These are phyloP conservation scores for Veloporphyrellus conicus DNA, from an alignment of 1,284 basidiomycete species.

Conservation along the genomic window DNA sequence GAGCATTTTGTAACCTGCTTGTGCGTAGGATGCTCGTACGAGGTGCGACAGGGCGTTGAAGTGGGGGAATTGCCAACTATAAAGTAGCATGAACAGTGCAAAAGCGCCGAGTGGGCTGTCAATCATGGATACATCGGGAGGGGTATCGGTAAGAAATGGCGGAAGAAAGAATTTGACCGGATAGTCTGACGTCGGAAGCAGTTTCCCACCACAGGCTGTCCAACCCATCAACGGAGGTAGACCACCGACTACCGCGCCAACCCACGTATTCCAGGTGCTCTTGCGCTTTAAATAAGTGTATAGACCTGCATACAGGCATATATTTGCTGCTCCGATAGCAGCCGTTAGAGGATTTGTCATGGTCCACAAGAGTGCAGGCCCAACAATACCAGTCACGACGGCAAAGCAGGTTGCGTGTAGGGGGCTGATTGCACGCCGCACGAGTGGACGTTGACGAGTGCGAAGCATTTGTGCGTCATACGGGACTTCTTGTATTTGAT, in stretches of 20 bases:
- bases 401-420: slow-evolving; percentile 85
- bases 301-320: slow-evolving; percentile 84
- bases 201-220: slow-evolving; percentile 85
- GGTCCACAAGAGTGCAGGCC: slow-evolving; percentile 75
- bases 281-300: slow-evolving; percentile 96
- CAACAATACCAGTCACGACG: slow-evolving; percentile 66
- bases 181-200: slow-evolving; percentile 62
- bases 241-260: slow-evolving; percentile 88
- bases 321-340: slow-evolving; percentile 77
- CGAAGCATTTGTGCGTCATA: slow-evolving; percentile 97
- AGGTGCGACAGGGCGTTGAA: slow-evolving; percentile 93
- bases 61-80: slow-evolving; percentile 98
- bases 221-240: slow-evolving; percentile 97
- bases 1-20: slow-evolving; percentile 94
- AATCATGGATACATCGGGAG: slow-evolving; percentile 46
- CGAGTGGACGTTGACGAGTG: slow-evolving; percentile 87
- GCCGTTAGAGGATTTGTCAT: slow-evolving; percentile 90
- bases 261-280: slow-evolving; percentile 90
- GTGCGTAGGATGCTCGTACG: slow-evolving; percentile 84
- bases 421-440: slow-evolving; percentile 76
- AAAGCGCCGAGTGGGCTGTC: slow-evolving; percentile 77
- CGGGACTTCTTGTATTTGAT: slow-evolving; percentile 92
- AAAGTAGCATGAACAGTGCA: slow-evolving; percentile 78
- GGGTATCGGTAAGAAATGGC: slow-evolving; percentile 36
- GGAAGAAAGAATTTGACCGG: slow-evolving; percentile 61